Conservation (phyloP, 805 yeast species). For the Sungouiozyma intestinalis region DNA sequence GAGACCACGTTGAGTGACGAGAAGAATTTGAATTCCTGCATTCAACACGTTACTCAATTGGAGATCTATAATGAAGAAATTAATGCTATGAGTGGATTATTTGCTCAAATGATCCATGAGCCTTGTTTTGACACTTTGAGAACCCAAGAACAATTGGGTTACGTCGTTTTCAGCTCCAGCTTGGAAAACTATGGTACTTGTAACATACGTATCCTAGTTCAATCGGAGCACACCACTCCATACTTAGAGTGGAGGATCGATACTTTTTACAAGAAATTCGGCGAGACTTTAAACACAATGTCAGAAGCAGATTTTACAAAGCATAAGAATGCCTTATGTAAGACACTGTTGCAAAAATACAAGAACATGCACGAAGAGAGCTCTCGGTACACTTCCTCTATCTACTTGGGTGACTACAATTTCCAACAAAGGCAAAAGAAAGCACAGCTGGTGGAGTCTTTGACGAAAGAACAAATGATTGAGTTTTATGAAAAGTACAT, state of each 20-base stretch:
- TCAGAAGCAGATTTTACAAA: conserved; percentile 54
- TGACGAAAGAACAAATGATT: conserved; percentile 49
- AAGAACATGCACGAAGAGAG: conserved; percentile 77
- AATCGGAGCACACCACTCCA: conserved; percentile 67
- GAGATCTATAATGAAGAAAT: conserved; percentile 38
- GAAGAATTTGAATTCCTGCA: conserved; percentile 71
- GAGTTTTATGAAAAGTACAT: conserved; percentile 43
- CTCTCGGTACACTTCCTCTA: conserved; percentile 50
- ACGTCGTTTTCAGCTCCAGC: conserved; percentile 77
- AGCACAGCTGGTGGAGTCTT: conserved; percentile 42
- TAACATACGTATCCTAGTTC: conserved; percentile 58
- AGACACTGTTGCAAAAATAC: conserved; percentile 55
- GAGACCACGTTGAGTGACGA: conserved; percentile 48
- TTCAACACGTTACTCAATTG: conserved; percentile 66
- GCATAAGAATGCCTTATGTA: conserved; percentile 58
- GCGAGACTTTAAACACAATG: conserved; percentile 38
- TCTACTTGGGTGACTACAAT: conserved; percentile 71
- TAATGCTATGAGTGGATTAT: conserved; percentile 48
- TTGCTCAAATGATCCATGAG: conserved; percentile 67
- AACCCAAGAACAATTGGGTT: conserved; percentile 92
- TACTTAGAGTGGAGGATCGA: conserved; percentile 72
- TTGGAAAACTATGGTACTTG: conserved; percentile 55
- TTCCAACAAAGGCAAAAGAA: conserved; percentile 49
- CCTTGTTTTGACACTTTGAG: conserved; percentile 85
- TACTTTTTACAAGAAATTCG: conserved; percentile 45